These are phyloP conservation scores for Botrytis tulipae DNA, from an alignment of 2,329 filamentous ascomycete species.

Conservation along the genomic window DNA sequence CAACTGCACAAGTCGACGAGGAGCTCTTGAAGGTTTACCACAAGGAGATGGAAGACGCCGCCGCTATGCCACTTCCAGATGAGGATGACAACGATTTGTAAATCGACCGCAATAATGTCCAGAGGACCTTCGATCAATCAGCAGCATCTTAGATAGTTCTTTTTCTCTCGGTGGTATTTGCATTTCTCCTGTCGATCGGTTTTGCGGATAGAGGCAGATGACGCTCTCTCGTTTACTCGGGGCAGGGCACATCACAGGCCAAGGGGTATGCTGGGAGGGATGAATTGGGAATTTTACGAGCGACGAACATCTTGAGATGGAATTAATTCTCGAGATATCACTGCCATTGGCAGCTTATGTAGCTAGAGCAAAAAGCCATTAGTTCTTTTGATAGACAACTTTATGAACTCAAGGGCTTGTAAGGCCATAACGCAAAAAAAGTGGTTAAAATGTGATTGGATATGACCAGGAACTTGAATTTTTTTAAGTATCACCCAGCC, in stretches of 20 bases:
- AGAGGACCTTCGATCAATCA: constrained; percentile 25
- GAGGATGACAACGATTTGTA: constrained; percentile 76
- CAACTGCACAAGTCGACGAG: constrained; percentile 86
- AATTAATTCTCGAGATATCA: constrained; percentile 31
- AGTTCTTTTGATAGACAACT: constrained; percentile 28
- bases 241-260: constrained; percentile 32
- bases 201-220: constrained; percentile 37
- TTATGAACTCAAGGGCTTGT: constrained; percentile 1
- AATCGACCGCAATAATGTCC: constrained; percentile 25
- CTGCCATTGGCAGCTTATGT: constrained; percentile 34
- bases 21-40: constrained; percentile 77
- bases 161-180: constrained; percentile 37
- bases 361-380: constrained; percentile 38
- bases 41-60: constrained; percentile 83
- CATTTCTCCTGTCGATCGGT: constrained; percentile 34
- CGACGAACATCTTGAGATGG: constrained; percentile 33
- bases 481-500: background rate
- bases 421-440: background rate
- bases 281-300: constrained; percentile 33
- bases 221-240: constrained; percentile 31
- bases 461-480: background rate
- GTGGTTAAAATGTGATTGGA: constrained; percentile 4
- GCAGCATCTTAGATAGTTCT: constrained; percentile 40
- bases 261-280: constrained; percentile 31
- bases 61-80: constrained; percentile 82